Conservation (phyloP, 139 green algal species). For the Chlamydomonas applanata region DNA sequence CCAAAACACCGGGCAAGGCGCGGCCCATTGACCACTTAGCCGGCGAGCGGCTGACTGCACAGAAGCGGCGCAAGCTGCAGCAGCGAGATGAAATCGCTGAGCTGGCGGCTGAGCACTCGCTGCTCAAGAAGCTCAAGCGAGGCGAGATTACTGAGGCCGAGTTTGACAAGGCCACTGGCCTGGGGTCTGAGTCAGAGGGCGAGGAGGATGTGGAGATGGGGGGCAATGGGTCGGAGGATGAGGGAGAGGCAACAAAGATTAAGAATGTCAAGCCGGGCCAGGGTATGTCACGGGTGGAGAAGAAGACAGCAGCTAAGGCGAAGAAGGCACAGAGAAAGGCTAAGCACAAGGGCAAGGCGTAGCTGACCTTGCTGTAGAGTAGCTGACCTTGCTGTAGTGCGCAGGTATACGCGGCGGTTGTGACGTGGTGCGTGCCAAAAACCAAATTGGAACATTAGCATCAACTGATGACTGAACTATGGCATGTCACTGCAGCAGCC, state of each 20-base stretch:
- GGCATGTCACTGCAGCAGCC: too few relatives aligned
- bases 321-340: neutral
- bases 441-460: too few relatives aligned
- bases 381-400: too few relatives aligned
- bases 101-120: constrained; percentile 72
- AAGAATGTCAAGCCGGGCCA: neutral
- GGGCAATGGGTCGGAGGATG: neutral
- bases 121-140: constrained; percentile 68
- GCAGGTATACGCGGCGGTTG: too few relatives aligned
- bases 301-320: neutral
- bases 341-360: constrained; percentile 13
- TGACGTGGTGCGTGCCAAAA: too few relatives aligned
- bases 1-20: neutral
- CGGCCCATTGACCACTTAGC: neutral
- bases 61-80: constrained; percentile 75
- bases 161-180: constrained; percentile 51
- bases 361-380: too few relatives aligned
- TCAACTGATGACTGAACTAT: too few relatives aligned
- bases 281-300: neutral
- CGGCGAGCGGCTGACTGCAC: constrained; percentile 53
- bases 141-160: constrained; percentile 50
- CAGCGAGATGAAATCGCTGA: constrained; percentile 64
- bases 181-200: constrained; percentile 15
- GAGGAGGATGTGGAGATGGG: constrained; percentile 22
- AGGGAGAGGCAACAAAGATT: neutral